Base-by-base conservation (phyloP, 352 stramenopile species). In the Globisporangium spiculum region DNA sequence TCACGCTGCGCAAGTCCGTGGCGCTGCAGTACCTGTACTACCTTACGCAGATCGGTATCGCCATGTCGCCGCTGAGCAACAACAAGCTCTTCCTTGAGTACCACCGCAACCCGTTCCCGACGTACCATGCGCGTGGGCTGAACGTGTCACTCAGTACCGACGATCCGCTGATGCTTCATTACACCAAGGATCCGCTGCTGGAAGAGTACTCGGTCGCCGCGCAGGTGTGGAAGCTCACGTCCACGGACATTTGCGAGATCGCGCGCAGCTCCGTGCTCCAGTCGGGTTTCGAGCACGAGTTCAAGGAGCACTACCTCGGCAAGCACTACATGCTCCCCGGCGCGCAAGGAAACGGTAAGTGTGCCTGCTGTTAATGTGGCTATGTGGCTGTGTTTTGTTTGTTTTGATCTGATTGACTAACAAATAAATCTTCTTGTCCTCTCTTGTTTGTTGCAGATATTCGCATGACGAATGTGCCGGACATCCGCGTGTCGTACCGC, bases 21-120 rank as follows among this genome's bases (percentile, higher is more conserved):
- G 90, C 80, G 41, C 81, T 99, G 53, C 97, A 99, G 77, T 99
- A 99, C 75, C 77, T 99, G 50, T 99, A 99, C 83, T 99, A 99
- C 83, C 86, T 99, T 14, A 96, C 95, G 56, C 96, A 99, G 78
- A 97, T 99, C 63, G 90, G 96, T 30, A 91, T 98, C 64, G 92
- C 93, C 60, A 96, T 98, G 88, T 97, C 90, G 36, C 94, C 94
- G 20, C 73, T 98, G 44, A 97, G 85, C 71, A 98, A 98, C 85
- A 98, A 98, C 83, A 96, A 93, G 65, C 86, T 98, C 60, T 99
- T 98, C 71, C 73, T 98, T 7, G 93, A 98, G 67, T 98, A 98
- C 73, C 85, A 97, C 58, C 92, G 94, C 66, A 98, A 98, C 73
- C 96, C 96, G 32, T 98, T 98, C 73, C 89, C 90, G n/a, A 93